Evolutionary conservation across 176 grass and related monocot species (phyloP).

Genomic region (Aegilops sharonensis): DNA sequence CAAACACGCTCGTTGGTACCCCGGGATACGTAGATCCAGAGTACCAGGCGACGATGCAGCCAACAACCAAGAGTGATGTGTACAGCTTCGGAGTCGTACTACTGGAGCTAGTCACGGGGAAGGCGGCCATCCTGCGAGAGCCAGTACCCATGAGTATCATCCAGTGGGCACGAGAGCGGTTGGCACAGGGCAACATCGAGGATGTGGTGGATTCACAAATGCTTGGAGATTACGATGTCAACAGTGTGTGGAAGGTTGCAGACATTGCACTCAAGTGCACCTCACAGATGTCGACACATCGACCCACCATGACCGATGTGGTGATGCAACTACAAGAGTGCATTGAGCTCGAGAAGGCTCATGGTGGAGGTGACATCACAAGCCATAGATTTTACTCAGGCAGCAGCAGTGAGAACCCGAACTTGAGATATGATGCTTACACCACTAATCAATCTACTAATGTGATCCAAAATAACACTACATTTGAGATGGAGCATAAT

Average conservation of each 20-base stretch:
- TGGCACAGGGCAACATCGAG: conserved; percentile 38
- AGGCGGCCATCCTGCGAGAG: conserved; percentile 11
- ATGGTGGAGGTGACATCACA: background rate
- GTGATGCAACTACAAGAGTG: conserved; percentile 52
- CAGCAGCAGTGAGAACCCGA: background rate
- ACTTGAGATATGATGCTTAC: conserved; percentile 16
- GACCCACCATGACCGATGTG: conserved; percentile 58
- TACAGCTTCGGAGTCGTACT: conserved; percentile 61
- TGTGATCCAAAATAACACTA: conserved; percentile 20
- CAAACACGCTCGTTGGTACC: conserved; percentile 27
- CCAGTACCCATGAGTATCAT: conserved; percentile 17
- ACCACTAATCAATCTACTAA: background rate
- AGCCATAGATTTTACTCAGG: background rate
- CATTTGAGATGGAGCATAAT: conserved; percentile 35
- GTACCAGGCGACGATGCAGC: conserved; percentile 26
- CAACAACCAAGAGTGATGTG: conserved; percentile 45
- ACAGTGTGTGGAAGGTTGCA: conserved; percentile 45
- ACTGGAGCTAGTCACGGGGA: conserved; percentile 42
- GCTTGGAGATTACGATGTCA: conserved; percentile 36
- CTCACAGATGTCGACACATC: background rate
- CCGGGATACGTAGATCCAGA: conserved; percentile 59
- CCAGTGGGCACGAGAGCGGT: conserved; percentile 25
- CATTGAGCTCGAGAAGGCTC: conserved; percentile 38
- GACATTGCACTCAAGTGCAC: conserved; percentile 66
- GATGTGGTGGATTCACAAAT: conserved; percentile 33